Evolutionary conservation across 1,284 basidiomycete species (phyloP).

Genomic region (Cutaneotrichosporon mucoides): DNA sequence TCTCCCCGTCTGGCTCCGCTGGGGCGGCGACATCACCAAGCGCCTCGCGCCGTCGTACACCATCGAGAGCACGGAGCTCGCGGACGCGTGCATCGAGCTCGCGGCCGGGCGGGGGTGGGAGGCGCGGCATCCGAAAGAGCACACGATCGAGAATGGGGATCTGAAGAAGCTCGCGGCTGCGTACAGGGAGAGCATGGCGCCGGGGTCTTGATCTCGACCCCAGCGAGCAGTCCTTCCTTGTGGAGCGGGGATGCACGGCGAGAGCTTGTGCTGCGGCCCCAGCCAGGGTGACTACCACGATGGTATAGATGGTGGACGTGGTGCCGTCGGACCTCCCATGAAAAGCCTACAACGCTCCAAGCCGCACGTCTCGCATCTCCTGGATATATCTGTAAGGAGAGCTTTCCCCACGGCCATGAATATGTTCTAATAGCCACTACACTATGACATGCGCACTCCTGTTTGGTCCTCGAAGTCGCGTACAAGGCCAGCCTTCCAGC

Average conservation of each 20-base stretch:
- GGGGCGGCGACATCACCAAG: background rate
- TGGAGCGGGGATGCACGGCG: background rate
- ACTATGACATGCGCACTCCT: too few species aligned
- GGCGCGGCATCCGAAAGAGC: background rate
- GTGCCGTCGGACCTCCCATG: too few species aligned
- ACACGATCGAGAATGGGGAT: background rate
- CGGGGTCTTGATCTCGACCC: background rate
- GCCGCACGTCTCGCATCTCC: too few species aligned
- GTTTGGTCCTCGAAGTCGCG: too few species aligned
- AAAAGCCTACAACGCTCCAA: too few species aligned
- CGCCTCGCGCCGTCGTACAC: conserved; percentile 10
- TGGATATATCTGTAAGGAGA: too few species aligned
- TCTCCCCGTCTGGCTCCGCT: background rate
- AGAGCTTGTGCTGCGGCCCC: too few species aligned
- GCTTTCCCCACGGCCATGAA: too few species aligned
- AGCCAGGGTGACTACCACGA: too few species aligned
- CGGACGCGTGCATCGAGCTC: conserved; percentile 15
- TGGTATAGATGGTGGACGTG: too few species aligned
- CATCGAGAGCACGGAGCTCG: conserved; percentile 17
- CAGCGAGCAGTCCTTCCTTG: background rate
- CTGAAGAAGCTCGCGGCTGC: background rate
- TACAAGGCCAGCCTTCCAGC: too few species aligned
- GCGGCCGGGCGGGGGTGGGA: conserved; percentile 30
- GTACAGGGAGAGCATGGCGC: background rate
- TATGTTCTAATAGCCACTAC: too few species aligned